phyloP scores from a whole-genome alignment of 2,329 filamentous ascomycete species.

The Pestalotiopsis sp. region DNA sequence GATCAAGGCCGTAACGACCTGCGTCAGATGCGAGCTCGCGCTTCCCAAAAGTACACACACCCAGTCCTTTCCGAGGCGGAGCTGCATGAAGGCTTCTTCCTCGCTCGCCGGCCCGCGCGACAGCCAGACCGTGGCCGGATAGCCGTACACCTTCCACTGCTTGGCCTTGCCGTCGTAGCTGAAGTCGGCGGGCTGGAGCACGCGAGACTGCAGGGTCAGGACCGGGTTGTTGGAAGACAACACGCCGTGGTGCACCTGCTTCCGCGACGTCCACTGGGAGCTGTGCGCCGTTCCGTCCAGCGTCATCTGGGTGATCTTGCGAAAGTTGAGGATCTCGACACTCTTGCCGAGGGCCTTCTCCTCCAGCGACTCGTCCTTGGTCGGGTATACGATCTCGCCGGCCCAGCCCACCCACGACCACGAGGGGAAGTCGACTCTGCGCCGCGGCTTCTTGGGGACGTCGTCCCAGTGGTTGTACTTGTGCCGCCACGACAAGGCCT shows the following conservation, averaged over 20 bases:
- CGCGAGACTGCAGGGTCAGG: neutral
- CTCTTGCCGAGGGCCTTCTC: neutral
- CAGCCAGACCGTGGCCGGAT: neutral
- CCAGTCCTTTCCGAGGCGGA: neutral
- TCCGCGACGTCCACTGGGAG: neutral
- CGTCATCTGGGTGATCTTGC: neutral
- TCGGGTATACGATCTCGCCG: neutral
- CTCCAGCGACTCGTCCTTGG: neutral
- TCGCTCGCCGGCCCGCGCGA: neutral
- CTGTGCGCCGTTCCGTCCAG: neutral
- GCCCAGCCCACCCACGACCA: slow-evolving; percentile 12
- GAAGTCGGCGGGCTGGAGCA: neutral
- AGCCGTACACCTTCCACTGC: neutral
- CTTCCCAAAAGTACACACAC: neutral
- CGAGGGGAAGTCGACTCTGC: slow-evolving; percentile 4
- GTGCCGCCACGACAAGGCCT: neutral
- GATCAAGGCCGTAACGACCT: neutral
- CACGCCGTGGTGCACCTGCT: neutral
- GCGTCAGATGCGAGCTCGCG: neutral
- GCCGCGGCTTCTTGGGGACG: neutral
- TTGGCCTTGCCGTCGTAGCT: neutral
- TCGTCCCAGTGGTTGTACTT: neutral
- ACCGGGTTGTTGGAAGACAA: neutral
- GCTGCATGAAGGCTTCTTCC: neutral
- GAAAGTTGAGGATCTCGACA: neutral